phyloP scores from a whole-genome alignment of 2,329 filamentous ascomycete genomes.

The Aspergillus clavatus region DNA sequence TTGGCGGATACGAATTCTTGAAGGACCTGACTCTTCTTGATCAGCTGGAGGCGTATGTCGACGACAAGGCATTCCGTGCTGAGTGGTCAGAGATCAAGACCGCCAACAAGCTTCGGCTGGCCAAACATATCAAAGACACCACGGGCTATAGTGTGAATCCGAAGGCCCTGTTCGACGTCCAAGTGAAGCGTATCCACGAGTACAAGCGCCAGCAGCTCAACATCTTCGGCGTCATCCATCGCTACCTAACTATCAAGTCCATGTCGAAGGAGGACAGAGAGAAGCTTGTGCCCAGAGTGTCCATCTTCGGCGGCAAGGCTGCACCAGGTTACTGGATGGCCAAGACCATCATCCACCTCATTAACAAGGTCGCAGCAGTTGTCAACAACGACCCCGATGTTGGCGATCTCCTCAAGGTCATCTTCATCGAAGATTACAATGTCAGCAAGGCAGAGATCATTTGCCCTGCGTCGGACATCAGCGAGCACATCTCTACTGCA shows the following conservation, averaged over 20 bases:
- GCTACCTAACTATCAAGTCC: slow-evolving; percentile 83
- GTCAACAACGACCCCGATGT: slow-evolving; percentile 91
- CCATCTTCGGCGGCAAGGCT: slow-evolving; percentile 96
- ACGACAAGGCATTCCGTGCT: slow-evolving; percentile 85
- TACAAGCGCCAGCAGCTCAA: slow-evolving; percentile 99
- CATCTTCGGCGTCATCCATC: slow-evolving; percentile 95
- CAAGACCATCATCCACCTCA: slow-evolving; percentile 94
- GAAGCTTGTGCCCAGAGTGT: slow-evolving; percentile 81
- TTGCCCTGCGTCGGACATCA: slow-evolving; percentile 86
- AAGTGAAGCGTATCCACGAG: slow-evolving; percentile 98
- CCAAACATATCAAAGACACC: slow-evolving; percentile 81
- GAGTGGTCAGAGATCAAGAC: slow-evolving; percentile 97
- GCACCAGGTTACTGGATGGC: slow-evolving; percentile 99
- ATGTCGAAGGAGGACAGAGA: slow-evolving; percentile 79
- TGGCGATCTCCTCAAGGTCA: slow-evolving; percentile 90
- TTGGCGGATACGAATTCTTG: slow-evolving; percentile 76
- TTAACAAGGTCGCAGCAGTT: slow-evolving; percentile 85
- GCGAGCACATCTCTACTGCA: slow-evolving; percentile 97
- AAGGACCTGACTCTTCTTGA: slow-evolving; percentile 85
- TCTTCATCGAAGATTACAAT: slow-evolving; percentile 98
- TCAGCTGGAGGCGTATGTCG: slow-evolving; percentile 74
- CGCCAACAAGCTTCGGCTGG: slow-evolving; percentile 88
- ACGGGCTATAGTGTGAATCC: slow-evolving; percentile 82
- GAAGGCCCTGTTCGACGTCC: slow-evolving; percentile 84
- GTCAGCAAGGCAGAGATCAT: slow-evolving; percentile 99